Evolutionary conservation across 805 yeast species (phyloP).

Genomic region (Saturnispora zaruensis): DNA sequence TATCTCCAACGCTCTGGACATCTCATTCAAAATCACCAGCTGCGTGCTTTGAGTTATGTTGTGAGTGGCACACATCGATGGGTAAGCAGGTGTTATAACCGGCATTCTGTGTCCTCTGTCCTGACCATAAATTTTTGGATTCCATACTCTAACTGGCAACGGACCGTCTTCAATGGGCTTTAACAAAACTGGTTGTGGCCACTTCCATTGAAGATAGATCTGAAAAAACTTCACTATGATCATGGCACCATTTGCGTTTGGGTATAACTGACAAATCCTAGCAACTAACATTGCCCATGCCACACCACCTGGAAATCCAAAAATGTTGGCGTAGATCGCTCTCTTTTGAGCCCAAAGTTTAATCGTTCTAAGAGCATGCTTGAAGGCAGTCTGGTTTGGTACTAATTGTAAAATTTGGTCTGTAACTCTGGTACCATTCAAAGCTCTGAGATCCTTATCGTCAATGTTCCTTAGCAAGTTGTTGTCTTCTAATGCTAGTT

Average conservation of each 20-base stretch:
- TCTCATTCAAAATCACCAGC: conserved; percentile 68
- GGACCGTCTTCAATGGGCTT: conserved; percentile 97
- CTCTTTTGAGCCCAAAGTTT: conserved; percentile 96
- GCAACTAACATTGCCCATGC: conserved; percentile 99
- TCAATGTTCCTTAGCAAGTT: conserved; percentile 79
- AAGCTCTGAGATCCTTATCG: conserved; percentile 80
- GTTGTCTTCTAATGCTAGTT: conserved; percentile 73
- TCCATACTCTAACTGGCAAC: conserved; percentile 92
- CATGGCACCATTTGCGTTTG: conserved; percentile 90
- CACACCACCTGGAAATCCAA: conserved; percentile 98
- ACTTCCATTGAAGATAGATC: conserved; percentile 82
- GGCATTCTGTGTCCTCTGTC: conserved; percentile 95
- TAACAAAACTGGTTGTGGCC: conserved; percentile 97
- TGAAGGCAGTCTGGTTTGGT: conserved; percentile 88
- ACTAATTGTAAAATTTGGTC: conserved; percentile 86
- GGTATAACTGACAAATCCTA: conserved; percentile 90
- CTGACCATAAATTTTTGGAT: conserved; percentile 81
- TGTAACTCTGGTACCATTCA: conserved; percentile 95
- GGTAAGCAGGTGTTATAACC: conserved; percentile 95
- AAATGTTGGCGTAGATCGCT: conserved; percentile 88
- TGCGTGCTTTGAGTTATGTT: conserved; percentile 87
- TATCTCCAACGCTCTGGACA: conserved; percentile 64
- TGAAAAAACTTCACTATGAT: conserved; percentile 84
- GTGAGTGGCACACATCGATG: conserved; percentile 98
- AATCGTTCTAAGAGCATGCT: conserved; percentile 84